Percentiles rank a stretch among this genome's conserved stretches.
Conservation (phyloP, 257 asterid species). For the Plantago major region DNA sequence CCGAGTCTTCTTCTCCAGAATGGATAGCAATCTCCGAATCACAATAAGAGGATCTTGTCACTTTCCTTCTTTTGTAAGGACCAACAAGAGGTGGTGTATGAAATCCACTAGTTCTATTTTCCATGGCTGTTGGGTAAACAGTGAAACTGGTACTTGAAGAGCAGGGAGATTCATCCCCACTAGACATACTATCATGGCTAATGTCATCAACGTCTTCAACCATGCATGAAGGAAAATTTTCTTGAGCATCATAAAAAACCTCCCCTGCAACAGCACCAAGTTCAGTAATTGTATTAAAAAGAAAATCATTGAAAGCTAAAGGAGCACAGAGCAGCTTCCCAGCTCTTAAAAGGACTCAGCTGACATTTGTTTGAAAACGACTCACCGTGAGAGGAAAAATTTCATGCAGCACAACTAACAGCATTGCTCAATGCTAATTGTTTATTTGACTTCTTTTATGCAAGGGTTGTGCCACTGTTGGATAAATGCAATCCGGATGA, state of each 20-base stretch:
- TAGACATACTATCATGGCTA: constrained; percentile 19
- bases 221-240: constrained; percentile 32
- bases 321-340: too few relatives aligned
- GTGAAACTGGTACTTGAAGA: constrained; percentile 39
- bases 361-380: too few relatives aligned
- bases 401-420: too few relatives aligned
- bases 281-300: constrained; percentile 8
- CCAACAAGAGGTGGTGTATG: constrained; percentile 62
- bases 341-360: too few relatives aligned
- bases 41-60: constrained; percentile 36
- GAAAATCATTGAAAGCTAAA: background rate
- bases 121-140: constrained; percentile 35
- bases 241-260: constrained; percentile 69
- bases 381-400: too few relatives aligned
- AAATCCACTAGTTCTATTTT: constrained; percentile 21
- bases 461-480: too few relatives aligned
- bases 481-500: too few relatives aligned
- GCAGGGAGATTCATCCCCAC: constrained; percentile 47
- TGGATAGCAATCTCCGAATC: constrained; percentile 30
- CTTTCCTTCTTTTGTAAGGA: constrained; percentile 72
- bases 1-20: constrained; percentile 36
- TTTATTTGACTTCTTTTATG: too few relatives aligned
- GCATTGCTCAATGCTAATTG: too few relatives aligned
- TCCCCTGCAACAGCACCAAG: constrained; percentile 53
- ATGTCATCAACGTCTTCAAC: constrained; percentile 26